Conservation (phyloP, 139 green algal genomes). For the Chlamydomonas schloesseri region DNA sequence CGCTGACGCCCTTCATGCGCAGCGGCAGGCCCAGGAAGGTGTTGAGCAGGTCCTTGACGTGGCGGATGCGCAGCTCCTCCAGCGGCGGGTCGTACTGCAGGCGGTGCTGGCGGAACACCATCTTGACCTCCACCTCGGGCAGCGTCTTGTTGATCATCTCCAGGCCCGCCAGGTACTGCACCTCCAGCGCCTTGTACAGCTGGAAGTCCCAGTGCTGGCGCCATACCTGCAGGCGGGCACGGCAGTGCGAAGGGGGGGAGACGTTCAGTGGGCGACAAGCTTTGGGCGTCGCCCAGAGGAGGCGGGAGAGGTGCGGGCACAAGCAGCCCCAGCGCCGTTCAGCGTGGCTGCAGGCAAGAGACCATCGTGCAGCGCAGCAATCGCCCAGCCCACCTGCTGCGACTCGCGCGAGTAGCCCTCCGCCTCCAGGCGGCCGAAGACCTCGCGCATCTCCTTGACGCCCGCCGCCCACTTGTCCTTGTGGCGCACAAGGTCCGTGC, state of each 20-base stretch:
- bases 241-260: not conserved
- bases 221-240: conserved; percentile 63
- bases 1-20: conserved; percentile 75
- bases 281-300: too few relatives aligned
- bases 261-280: too few relatives aligned
- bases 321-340: too few relatives aligned
- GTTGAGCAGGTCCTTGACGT: conserved; percentile 76
- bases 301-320: too few relatives aligned
- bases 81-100: conserved; percentile 82
- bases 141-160: conserved; percentile 78
- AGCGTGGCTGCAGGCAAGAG: too few relatives aligned
- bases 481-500: conserved; percentile 79
- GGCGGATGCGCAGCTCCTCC: conserved; percentile 80
- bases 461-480: conserved; percentile 76
- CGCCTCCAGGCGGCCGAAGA: conserved; percentile 75
- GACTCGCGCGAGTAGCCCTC: conserved; percentile 72
- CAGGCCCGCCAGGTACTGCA: conserved; percentile 80
- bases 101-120: conserved; percentile 77
- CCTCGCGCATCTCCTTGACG: conserved; percentile 79
- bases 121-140: conserved; percentile 64
- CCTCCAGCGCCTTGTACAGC: conserved; percentile 82
- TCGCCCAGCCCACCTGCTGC: conserved; percentile 51
- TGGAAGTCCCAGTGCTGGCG: conserved; percentile 90
- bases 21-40: conserved; percentile 74
- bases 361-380: too few relatives aligned